Percentiles rank a stretch among this genome's conserved stretches.
Evolutionary conservation across 495 filamentous ascomycete genomes (phyloP).

Genomic region (Penicillium macrosclerotiorum): DNA sequence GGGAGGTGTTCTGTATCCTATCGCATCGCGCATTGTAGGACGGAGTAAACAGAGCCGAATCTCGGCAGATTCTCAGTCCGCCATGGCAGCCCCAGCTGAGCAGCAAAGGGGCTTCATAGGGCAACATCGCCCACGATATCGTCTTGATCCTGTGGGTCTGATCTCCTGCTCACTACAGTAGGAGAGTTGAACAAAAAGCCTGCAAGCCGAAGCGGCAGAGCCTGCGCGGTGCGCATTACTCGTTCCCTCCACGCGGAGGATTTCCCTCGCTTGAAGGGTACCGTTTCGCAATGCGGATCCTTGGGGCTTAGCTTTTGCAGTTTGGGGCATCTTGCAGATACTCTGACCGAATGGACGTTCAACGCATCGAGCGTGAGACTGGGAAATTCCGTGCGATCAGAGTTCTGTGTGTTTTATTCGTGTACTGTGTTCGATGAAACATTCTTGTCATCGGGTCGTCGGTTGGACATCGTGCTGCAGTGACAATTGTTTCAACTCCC

Average conservation of each 20-base stretch:
- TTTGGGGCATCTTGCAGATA: constrained; percentile 31
- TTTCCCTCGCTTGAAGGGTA: constrained; percentile 6
- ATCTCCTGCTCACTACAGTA: no score
- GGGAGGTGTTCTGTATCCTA: no score
- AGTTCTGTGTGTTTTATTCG: neutral
- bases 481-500: constrained; percentile 5
- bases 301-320: constrained; percentile 33
- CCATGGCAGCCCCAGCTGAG: constrained; percentile 6
- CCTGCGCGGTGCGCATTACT: neutral
- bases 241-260: constrained; percentile 10
- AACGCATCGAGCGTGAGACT: constrained; percentile 25
- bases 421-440: constrained; percentile 17
- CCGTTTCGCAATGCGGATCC: constrained; percentile 23
- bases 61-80: no score
- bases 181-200: neutral
- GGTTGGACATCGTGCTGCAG: constrained; percentile 2
- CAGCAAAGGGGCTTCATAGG: no score
- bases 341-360: constrained; percentile 28
- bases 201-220: neutral
- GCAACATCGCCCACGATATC: no score
- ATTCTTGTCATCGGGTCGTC: neutral
- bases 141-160: neutral
- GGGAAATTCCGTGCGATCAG: constrained; percentile 14
- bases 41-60: no score
- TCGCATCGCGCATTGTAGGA: no score